phyloP scores from a whole-genome alignment of 305 asterid species.

The Fraxinus sp. region DNA sequence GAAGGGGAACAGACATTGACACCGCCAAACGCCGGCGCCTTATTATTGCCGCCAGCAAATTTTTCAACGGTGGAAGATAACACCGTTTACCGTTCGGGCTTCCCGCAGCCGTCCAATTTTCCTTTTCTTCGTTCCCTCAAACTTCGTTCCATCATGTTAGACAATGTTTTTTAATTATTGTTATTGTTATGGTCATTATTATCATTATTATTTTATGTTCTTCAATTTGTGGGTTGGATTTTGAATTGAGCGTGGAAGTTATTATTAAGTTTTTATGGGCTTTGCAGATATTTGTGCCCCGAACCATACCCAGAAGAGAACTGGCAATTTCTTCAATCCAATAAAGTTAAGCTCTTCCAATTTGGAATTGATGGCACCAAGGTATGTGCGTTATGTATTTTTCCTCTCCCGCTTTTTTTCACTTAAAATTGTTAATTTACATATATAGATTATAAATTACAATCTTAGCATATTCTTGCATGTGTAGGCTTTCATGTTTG shows the following conservation, averaged over 20 bases:
- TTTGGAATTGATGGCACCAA: constrained; percentile 51
- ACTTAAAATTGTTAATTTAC: not conserved
- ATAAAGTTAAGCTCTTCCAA: constrained; percentile 41
- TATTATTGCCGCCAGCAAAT: constrained; percentile 32
- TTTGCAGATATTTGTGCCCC: constrained; percentile 39
- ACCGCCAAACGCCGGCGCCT: not conserved
- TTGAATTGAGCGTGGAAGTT: not conserved
- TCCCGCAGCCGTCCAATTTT: constrained; percentile 45
- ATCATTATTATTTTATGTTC: not conserved
- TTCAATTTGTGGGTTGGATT: not conserved
- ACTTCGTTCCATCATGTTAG: constrained; percentile 40
- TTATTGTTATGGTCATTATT: not conserved
- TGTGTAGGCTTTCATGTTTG: not conserved
- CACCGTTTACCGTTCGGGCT: constrained; percentile 45
- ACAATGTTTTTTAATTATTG: not conserved
- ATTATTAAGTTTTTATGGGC: not conserved
- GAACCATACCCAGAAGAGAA: constrained; percentile 47
- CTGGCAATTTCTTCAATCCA: constrained; percentile 33
- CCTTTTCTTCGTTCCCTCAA: constrained; percentile 40
- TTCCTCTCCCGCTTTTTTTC: not conserved
- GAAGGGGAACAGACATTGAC: constrained; percentile 2
- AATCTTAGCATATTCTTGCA: not conserved
- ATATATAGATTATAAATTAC: not conserved
- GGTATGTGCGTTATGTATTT: constrained; percentile 22
- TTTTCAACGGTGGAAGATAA: constrained; percentile 39